Conservation (phyloP, 495 filamentous ascomycete species). For the Tuber calosporum region DNA sequence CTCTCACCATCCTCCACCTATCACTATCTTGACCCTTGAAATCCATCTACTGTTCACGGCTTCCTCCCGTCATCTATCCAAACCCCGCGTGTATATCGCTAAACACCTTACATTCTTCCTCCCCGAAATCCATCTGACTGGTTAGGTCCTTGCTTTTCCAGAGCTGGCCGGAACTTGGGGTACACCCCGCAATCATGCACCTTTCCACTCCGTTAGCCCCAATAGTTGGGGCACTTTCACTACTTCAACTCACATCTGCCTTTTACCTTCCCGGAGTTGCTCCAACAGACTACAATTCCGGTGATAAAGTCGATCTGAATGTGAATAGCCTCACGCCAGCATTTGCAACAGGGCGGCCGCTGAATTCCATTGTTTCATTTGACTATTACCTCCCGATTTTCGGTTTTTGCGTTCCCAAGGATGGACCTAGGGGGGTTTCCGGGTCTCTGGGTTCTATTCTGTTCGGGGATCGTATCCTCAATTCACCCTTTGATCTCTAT, state of each 20-base stretch:
- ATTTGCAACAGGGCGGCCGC: slow-evolving; percentile 16
- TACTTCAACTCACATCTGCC: slow-evolving; percentile 55
- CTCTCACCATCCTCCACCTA: neutral
- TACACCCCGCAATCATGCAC: slow-evolving; percentile 24
- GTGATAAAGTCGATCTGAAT: slow-evolving; percentile 72
- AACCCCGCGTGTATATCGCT: neutral
- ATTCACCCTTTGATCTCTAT: slow-evolving; percentile 77
- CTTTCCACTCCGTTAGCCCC: slow-evolving; percentile 21
- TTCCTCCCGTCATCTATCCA: neutral
- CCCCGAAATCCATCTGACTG: neutral
- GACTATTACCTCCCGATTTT: slow-evolving; percentile 90
- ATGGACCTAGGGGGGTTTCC: slow-evolving; percentile 63
- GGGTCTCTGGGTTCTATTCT: slow-evolving; percentile 93
- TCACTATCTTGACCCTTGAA: neutral
- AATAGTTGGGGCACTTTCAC: slow-evolving; percentile 31
- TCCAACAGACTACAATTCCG: slow-evolving; percentile 76
- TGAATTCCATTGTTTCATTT: slow-evolving; percentile 84
- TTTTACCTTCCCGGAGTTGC: slow-evolving; percentile 97
- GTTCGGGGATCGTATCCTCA: slow-evolving; percentile 91
- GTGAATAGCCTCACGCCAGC: slow-evolving; percentile 89
- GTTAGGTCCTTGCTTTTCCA: neutral
- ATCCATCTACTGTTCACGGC: neutral
- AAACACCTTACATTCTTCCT: neutral
- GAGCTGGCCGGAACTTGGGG: neutral
- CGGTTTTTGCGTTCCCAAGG: slow-evolving; percentile 74